Evolutionary conservation across 2,329 filamentous ascomycete species (phyloP).

Genomic region (Tolypocladium pustulatum): DNA sequence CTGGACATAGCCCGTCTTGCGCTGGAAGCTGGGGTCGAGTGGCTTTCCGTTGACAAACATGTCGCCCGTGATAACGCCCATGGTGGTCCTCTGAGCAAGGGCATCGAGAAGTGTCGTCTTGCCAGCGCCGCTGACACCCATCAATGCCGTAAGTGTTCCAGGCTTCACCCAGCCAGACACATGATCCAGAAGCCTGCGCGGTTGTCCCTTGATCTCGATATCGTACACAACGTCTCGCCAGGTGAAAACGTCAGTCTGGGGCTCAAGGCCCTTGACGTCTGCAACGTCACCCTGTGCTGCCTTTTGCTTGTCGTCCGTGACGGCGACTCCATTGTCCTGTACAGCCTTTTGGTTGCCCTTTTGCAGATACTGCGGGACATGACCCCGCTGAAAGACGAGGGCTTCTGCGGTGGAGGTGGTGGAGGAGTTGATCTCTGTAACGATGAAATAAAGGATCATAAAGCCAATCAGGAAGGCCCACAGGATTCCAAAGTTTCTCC

Average conservation of each 20-base stretch:
- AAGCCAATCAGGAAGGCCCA: conserved; percentile 55
- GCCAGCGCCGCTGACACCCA: conserved; percentile 45
- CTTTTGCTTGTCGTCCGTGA: conserved; percentile 11
- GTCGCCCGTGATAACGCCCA: conserved; percentile 54
- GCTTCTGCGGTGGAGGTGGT: conserved; percentile 55
- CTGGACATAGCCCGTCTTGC: conserved; percentile 58
- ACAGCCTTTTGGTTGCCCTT: conserved; percentile 16
- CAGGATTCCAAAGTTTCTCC: conserved; percentile 62
- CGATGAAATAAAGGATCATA: conserved; percentile 50
- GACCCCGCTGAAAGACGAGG: conserved; percentile 53
- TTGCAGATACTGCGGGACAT: conserved; percentile 32
- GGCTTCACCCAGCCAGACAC: conserved; percentile 87
- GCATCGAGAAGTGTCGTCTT: conserved; percentile 33
- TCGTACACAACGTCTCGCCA: conserved; percentile 68
- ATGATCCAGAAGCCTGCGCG: conserved; percentile 63
- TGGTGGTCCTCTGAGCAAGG: conserved; percentile 38
- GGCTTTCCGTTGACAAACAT: conserved; percentile 54
- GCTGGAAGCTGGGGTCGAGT: conserved; percentile 47
- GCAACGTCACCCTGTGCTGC: conserved; percentile 4
- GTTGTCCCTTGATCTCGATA: conserved; percentile 61
- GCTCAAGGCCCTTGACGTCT: conserved; percentile 21
- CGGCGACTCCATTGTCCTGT: conserved; percentile 18
- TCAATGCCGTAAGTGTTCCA: conserved; percentile 72
- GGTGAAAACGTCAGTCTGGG: conserved; percentile 55
- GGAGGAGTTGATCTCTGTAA: conserved; percentile 54